Conservation (phyloP, 345 rosid species). For the Populus davidiana region DNA sequence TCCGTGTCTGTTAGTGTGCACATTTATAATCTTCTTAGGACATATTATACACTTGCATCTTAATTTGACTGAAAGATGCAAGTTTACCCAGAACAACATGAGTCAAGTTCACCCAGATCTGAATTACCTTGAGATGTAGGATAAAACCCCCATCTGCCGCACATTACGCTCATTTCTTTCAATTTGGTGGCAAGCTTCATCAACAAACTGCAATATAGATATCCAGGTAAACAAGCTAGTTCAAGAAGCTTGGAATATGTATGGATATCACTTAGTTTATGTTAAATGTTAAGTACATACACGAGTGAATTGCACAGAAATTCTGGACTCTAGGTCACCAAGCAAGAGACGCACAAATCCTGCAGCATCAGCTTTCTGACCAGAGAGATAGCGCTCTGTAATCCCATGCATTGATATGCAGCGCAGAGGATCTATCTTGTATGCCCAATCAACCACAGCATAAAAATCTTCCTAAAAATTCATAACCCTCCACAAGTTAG, state of each 20-base stretch:
- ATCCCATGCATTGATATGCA: conserved; percentile 99
- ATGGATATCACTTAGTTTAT: neutral
- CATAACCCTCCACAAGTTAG: conserved; percentile 12
- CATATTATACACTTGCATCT: neutral
- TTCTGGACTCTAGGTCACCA: conserved; percentile 87
- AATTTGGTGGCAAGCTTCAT: conserved; percentile 96
- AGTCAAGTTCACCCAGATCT: neutral
- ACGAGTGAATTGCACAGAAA: conserved; percentile 86
- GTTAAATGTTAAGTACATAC: conserved; percentile 45
- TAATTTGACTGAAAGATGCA: neutral
- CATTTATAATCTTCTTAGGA: neutral
- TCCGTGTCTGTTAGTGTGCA: neutral
- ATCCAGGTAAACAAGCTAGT: conserved; percentile 20
- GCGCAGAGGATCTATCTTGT: conserved; percentile 92
- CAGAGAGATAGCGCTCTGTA: conserved; percentile 92
- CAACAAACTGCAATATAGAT: conserved; percentile 68
- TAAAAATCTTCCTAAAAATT: conserved; percentile 85
- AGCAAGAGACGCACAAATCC: conserved; percentile 98
- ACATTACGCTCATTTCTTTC: conserved; percentile 91
- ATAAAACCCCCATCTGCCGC: conserved; percentile 82
- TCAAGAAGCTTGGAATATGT: conserved; percentile 11
- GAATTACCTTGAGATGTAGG: conserved; percentile 85
- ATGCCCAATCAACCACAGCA: conserved; percentile 99
- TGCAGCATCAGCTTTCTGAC: conserved; percentile 99
- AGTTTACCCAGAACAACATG: neutral